A percentile compares a stretch with the other conserved stretches of the same genome.
These are phyloP conservation scores for Podaxis rugospora DNA, from an alignment of 768 basidiomycete genomes.

Conservation along the genomic window DNA sequence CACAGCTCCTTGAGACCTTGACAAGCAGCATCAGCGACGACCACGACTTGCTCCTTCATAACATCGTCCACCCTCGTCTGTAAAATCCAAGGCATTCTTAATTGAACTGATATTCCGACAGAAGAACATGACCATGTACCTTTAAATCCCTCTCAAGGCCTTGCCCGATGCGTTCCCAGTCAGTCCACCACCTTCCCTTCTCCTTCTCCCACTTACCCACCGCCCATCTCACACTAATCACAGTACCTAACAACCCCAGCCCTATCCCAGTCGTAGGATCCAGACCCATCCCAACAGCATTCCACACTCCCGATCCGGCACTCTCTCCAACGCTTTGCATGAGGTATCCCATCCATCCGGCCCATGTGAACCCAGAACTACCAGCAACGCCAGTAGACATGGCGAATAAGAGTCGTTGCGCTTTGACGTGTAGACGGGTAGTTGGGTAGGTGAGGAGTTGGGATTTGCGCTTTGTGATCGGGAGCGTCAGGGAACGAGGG, in stretches of 20 bases:
- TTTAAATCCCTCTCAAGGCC: conserved; percentile 63
- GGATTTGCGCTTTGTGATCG: conserved; percentile 44
- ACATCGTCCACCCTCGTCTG: conserved; percentile 44
- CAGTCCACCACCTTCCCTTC: conserved; percentile 63
- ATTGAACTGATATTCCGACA: not conserved
- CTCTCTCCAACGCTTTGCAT: conserved; percentile 33
- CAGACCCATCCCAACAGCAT: conserved; percentile 28
- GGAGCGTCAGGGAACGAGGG: conserved; percentile 41
- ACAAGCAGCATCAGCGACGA: conserved; percentile 49
- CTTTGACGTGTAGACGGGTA: conserved; percentile 55
- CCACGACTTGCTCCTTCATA: conserved; percentile 47
- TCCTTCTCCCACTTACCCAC: conserved; percentile 66
- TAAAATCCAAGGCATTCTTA: not conserved
- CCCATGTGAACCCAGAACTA: conserved; percentile 55
- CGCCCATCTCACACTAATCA: conserved; percentile 54
- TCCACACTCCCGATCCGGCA: conserved; percentile 16
- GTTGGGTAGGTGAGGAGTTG: conserved; percentile 57
- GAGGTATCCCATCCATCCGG: conserved; percentile 52
- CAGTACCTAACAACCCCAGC: conserved; percentile 47
- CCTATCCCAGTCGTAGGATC: conserved; percentile 59
- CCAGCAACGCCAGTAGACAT: conserved; percentile 43
- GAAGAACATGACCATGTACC: conserved; percentile 29
- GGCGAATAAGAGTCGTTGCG: conserved; percentile 51
- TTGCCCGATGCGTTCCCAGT: conserved; percentile 57
- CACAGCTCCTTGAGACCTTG: conserved; percentile 37